A percentile compares a stretch with the other conserved stretches of the same genome.
Conservation (phyloP, 495 filamentous ascomycete genomes). For the Xylaria venustula region DNA sequence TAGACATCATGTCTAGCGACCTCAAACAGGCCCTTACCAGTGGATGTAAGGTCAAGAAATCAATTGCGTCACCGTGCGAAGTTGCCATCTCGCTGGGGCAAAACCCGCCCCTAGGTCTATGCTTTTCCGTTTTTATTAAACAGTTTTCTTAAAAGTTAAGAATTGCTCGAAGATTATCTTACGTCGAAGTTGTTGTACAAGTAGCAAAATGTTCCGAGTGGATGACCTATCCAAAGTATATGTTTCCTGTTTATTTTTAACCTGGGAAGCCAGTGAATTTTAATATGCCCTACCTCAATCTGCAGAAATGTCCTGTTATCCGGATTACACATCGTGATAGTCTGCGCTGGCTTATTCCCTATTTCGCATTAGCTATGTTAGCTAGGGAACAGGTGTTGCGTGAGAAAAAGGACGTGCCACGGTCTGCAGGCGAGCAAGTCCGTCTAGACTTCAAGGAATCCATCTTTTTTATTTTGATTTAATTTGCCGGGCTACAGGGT, state of each 20-base stretch:
- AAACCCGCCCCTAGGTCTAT: not conserved
- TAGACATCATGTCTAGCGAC: not conserved
- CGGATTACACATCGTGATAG: not conserved
- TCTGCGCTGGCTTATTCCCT: not conserved
- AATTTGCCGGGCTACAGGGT: not conserved
- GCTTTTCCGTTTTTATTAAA: not conserved
- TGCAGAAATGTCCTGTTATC: conserved; percentile 7
- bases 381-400: conserved; percentile 35
- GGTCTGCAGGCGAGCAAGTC: conserved; percentile 8
- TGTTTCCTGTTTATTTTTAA: conserved; percentile 3
- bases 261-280: conserved; percentile 8
- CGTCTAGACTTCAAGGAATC: conserved; percentile 48
- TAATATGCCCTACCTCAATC: conserved; percentile 13
- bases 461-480: conserved; percentile 39
- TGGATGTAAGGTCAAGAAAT: not conserved
- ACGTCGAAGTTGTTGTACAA: not conserved
- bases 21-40: not conserved
- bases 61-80: not conserved
- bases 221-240: not conserved
- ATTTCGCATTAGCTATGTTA: conserved; percentile 23
- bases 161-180: not conserved
- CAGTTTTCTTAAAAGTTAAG: not conserved
- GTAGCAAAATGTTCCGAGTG: not conserved
- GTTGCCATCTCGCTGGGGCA: not conserved
- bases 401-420: not conserved